phyloP scores from a whole-genome alignment of 345 rosid species.

The Kernera saxatilis region DNA sequence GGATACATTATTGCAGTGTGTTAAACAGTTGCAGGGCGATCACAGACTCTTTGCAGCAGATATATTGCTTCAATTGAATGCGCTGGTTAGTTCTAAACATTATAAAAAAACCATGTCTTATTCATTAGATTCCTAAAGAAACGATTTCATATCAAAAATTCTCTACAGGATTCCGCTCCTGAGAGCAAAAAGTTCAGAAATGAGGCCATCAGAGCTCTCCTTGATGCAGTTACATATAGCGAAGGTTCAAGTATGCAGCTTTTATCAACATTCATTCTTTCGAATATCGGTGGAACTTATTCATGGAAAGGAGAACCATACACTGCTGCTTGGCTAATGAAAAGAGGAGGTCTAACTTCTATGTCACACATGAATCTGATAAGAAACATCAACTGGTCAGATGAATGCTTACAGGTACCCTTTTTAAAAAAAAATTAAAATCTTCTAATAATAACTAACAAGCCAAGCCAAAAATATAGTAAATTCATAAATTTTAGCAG shows the following conservation, averaged over 20 bases:
- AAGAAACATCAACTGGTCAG: conserved; percentile 69
- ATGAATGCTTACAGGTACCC: conserved; percentile 61
- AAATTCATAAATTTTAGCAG: conserved; percentile 33
- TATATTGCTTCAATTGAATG: conserved; percentile 65
- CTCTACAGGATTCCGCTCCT: conserved; percentile 52
- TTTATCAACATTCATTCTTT: conserved; percentile 55
- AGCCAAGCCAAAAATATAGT: background rate
- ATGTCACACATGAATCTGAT: conserved; percentile 63
- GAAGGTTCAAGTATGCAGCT: conserved; percentile 42
- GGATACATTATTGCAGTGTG: conserved; percentile 40
- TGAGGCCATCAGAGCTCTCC: conserved; percentile 52
- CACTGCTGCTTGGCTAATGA: conserved; percentile 79
- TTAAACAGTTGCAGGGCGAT: conserved; percentile 46
- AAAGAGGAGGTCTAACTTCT: conserved; percentile 74
- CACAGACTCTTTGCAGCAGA: conserved; percentile 65
- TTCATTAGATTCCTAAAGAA: background rate
- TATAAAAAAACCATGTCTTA: background rate
- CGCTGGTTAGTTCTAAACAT: conserved; percentile 39
- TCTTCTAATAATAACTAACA: background rate
- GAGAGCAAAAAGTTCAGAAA: conserved; percentile 42
- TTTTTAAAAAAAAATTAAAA: background rate
- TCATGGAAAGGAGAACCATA: conserved; percentile 84
- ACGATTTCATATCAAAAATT: background rate
- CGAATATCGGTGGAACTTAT: conserved; percentile 88
- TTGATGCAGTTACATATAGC: conserved; percentile 42